A percentile compares a stretch with the other conserved stretches of the same genome.
phyloP scores from a whole-genome alignment of 1,284 basidiomycete species.

The Apiotrichum sp. region DNA sequence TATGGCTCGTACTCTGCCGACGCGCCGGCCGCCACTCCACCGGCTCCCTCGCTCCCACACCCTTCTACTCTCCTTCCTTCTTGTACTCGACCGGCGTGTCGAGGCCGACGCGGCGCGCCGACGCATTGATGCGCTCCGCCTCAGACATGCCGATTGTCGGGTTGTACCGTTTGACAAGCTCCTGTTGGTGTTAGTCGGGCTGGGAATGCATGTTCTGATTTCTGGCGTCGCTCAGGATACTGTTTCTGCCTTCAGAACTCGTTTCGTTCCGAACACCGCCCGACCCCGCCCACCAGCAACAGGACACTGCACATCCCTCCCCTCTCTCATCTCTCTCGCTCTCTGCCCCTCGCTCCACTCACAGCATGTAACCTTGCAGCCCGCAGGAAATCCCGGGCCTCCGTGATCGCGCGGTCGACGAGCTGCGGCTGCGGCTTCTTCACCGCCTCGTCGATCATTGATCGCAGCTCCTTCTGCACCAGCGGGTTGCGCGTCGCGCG shows the following conservation, averaged over 20 bases:
- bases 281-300: neutral
- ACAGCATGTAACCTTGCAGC: constrained; percentile 61
- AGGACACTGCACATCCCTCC: too few relatives aligned
- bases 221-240: too few relatives aligned
- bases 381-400: constrained; percentile 64
- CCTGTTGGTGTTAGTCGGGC: constrained; percentile 46
- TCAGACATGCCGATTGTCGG: constrained; percentile 69
- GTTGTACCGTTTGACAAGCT: constrained; percentile 75
- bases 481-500: constrained; percentile 50
- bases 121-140: constrained; percentile 72
- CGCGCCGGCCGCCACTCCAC: neutral
- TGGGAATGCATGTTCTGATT: neutral
- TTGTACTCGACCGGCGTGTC: constrained; percentile 44
- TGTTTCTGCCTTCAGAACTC: neutral
- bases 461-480: constrained; percentile 55
- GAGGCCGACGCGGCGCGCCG: constrained; percentile 77
- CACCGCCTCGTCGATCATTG: constrained; percentile 47
- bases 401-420: constrained; percentile 54
- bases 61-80: constrained; percentile 5
- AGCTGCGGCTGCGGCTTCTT: constrained; percentile 15
- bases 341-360: constrained; percentile 19
- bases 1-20: too few relatives aligned
- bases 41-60: neutral
- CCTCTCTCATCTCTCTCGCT: too few relatives aligned
- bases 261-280: neutral